These are phyloP conservation scores for Ammopiptanthus mongolicus DNA, from an alignment of 306 rosid genomes.

Conservation along the genomic window DNA sequence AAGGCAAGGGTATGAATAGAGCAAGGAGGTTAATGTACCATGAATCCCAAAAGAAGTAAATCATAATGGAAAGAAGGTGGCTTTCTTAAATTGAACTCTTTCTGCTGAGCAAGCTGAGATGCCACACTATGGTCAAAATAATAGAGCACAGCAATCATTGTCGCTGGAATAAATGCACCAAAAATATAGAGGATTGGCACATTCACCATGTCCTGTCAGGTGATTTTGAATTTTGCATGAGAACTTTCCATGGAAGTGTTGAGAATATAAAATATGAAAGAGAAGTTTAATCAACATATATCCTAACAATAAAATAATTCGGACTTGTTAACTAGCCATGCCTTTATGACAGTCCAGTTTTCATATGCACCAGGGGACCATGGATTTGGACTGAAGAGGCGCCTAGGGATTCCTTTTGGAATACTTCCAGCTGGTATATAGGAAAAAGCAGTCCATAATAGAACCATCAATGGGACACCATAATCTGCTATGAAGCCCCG, in stretches of 20 bases:
- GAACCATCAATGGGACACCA: slow-evolving; percentile 76
- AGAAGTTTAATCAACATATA: not conserved
- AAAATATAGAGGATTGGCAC: slow-evolving; percentile 67
- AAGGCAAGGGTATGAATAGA: not conserved
- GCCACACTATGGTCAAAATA: slow-evolving; percentile 90
- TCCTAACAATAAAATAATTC: not conserved
- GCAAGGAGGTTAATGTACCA: slow-evolving; percentile 41
- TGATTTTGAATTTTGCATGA: slow-evolving; percentile 12
- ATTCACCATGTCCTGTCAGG: slow-evolving; percentile 65
- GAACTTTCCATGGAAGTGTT: not conserved
- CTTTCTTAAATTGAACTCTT: slow-evolving; percentile 74
- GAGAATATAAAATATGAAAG: not conserved
- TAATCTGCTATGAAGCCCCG: slow-evolving; percentile 75
- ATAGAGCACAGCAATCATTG: slow-evolving; percentile 82
- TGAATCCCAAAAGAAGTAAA: slow-evolving; percentile 75
- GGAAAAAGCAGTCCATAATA: slow-evolving; percentile 68
- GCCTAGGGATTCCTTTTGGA: slow-evolving; percentile 74
- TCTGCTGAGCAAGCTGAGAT: slow-evolving; percentile 86
- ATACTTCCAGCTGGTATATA: slow-evolving; percentile 55
- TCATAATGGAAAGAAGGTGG: slow-evolving; percentile 82
- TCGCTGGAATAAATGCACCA: slow-evolving; percentile 80
- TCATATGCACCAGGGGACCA: slow-evolving; percentile 73
- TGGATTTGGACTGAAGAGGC: slow-evolving; percentile 84
- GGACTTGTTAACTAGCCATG: slow-evolving; percentile 20
- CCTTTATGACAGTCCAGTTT: slow-evolving; percentile 78